Base-by-base conservation (phyloP, 2,329 filamentous ascomycete genomes). In the Alternaria atra region DNA sequence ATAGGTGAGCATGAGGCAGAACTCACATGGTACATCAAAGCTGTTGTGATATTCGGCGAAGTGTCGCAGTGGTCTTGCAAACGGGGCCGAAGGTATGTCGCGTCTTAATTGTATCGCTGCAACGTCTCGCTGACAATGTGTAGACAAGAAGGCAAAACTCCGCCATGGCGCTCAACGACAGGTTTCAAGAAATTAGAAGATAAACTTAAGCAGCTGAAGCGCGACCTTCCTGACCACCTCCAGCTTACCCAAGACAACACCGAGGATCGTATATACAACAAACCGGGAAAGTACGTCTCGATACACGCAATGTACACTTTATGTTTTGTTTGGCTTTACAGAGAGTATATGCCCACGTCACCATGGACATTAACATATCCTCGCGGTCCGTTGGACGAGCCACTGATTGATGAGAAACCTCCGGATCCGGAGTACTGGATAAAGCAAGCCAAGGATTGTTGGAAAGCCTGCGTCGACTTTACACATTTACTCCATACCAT, bases 291-390 rank as follows among this genome's bases (percentile, higher is more conserved):
- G 7, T 92, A 90, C 70, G 85, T 89, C 9, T 84, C 90, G 4
- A 79, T 92, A 55, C 90, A 92, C 69, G 87, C 89, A 67, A 84
- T 91, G 1, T 85, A 87, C 60, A 85, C 86, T 2, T 80, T 91
- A 2, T 91, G 88, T 72, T 84, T 85, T 57, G 88, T 92, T 63
- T 87, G 90, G 80, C 81, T 91, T 29, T 87, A 91, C 69, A 83
- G 89, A 63, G 89, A 91, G 72, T 91, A 89, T 63, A 83, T 91
- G 27, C 88, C 89, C 0, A 90, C 90, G 69, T 83, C 90, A 15
- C 87, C 89, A 2, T 80, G 90, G 44, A 79, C 80, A 17, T 82
- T 80, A 64, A 70, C 75, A 23, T 82, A 83, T 66, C 85, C 85
- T 2, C 70, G 81, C 44, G 86, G 86, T 2, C 89, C 89, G 0